A percentile compares a stretch with the other conserved stretches of the same genome.
Conservation (phyloP, 768 basidiomycete species). For the Leccinum sublutescens region DNA sequence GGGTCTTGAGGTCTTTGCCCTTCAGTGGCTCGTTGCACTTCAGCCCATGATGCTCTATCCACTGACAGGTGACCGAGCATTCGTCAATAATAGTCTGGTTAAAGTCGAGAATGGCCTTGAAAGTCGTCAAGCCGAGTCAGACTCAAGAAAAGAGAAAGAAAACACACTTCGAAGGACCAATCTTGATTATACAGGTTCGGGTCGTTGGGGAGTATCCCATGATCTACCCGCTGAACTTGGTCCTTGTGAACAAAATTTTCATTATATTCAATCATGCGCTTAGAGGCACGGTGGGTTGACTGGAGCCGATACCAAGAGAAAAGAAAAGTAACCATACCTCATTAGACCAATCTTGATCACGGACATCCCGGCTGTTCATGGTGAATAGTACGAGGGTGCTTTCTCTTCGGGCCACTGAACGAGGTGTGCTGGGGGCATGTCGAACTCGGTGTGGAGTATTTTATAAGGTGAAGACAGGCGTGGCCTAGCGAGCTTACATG, state of each 20-base stretch:
- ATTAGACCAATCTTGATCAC: background rate
- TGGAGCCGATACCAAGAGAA: too few relatives aligned
- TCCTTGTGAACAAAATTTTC: background rate
- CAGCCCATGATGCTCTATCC: background rate
- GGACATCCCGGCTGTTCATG: background rate
- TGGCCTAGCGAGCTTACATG: constrained; percentile 1
- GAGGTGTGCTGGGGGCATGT: background rate
- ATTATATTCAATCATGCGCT: background rate
- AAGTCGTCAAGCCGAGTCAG: background rate
- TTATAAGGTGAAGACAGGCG: constrained; percentile 6
- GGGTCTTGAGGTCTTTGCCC: background rate
- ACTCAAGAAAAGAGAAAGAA: background rate
- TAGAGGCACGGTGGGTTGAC: background rate
- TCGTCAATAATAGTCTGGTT: constrained; percentile 3
- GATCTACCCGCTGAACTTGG: constrained; percentile 1
- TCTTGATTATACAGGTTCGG: background rate
- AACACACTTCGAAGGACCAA: constrained; percentile 2
- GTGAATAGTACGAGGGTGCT: background rate
- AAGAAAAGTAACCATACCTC: background rate
- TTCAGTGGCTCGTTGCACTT: background rate
- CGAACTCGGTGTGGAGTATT: background rate
- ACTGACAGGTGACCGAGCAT: background rate
- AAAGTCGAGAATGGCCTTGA: constrained; percentile 6
- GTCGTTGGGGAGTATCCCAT: constrained; percentile 2
- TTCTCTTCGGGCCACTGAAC: background rate